A percentile compares a stretch with the other conserved stretches of the same genome.
Evolutionary conservation across 1,284 basidiomycete species (phyloP).

Genomic region (Ceratobasidium sp.): DNA sequence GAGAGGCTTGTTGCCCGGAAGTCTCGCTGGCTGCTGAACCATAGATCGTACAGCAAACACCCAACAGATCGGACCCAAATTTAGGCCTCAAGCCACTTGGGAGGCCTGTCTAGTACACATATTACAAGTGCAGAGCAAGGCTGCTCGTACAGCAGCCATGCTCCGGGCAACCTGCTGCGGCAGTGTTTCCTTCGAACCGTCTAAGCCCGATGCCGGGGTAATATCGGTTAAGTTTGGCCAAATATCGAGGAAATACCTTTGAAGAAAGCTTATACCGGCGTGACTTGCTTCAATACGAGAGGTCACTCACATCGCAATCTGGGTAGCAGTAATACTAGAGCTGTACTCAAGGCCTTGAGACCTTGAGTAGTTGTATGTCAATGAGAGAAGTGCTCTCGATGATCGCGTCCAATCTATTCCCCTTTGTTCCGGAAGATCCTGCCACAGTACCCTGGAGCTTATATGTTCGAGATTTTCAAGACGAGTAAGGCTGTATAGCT

Average conservation of each 20-base stretch:
- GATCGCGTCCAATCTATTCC: not conserved
- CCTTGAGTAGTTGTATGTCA: not conserved
- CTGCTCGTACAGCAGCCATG: not conserved
- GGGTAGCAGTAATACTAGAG: not conserved
- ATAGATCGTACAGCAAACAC: too few relatives aligned
- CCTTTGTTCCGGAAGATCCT: not conserved
- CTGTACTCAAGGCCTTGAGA: not conserved
- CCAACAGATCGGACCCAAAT: not conserved
- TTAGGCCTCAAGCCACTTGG: not conserved
- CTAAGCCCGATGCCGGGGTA: not conserved
- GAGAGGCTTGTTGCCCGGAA: too few relatives aligned
- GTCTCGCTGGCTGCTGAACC: too few relatives aligned
- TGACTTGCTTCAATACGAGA: not conserved
- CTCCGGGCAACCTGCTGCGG: not conserved
- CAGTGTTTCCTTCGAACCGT: not conserved
- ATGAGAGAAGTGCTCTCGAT: not conserved
- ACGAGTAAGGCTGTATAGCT: not conserved
- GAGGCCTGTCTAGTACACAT: not conserved
- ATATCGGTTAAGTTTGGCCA: not conserved
- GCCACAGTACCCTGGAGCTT: not conserved
- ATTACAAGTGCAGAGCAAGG: not conserved
- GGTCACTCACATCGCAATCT: not conserved
- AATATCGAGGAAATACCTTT: not conserved
- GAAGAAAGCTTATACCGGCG: not conserved
- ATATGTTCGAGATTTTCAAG: not conserved